A percentile compares a stretch with the other conserved stretches of the same genome.
Evolutionary conservation across 495 filamentous ascomycete genomes (phyloP).

Genomic region (Neurospora sp.): DNA sequence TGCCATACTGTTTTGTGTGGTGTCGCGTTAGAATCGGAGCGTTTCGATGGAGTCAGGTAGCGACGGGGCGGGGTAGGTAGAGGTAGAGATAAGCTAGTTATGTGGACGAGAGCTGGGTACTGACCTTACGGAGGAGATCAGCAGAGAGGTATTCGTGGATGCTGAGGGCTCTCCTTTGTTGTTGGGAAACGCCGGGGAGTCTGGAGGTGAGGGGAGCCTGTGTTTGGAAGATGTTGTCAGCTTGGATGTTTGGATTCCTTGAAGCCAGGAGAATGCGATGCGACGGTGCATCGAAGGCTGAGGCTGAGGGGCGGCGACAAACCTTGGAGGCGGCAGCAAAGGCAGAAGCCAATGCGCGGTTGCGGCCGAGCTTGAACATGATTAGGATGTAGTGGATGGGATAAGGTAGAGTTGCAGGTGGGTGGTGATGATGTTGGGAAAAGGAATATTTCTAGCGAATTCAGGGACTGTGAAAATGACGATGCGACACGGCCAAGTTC

Average conservation of each 20-base stretch:
- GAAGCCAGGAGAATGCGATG: background rate
- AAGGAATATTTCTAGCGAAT: background rate
- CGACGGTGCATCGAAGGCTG: background rate
- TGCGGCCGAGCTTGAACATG: slow-evolving; percentile 42
- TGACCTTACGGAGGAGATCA: slow-evolving; percentile 72
- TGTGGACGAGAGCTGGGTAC: slow-evolving; percentile 1
- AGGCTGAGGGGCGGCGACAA: slow-evolving; percentile 4
- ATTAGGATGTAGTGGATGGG: slow-evolving; percentile 10
- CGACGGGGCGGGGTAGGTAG: slow-evolving; percentile 1
- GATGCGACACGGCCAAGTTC: background rate
- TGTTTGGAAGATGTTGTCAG: slow-evolving; percentile 2
- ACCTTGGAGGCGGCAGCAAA: slow-evolving; percentile 36
- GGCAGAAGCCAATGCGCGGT: slow-evolving; percentile 38
- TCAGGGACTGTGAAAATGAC: background rate
- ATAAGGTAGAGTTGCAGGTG: background rate
- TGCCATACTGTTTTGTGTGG: slow-evolving; percentile 60
- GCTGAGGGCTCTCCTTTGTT: slow-evolving; percentile 72
- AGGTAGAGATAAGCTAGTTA: background rate
- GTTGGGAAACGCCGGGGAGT: slow-evolving; percentile 40
- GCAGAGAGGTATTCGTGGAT: slow-evolving; percentile 97
- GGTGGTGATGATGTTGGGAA: background rate
- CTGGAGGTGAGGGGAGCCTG: slow-evolving; percentile 32
- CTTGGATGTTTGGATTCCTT: background rate
- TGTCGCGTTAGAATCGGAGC: slow-evolving; percentile 6
- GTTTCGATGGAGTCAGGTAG: background rate